Evolutionary conservation across 768 basidiomycete species (phyloP).

Genomic region (Lyophyllum atratum): DNA sequence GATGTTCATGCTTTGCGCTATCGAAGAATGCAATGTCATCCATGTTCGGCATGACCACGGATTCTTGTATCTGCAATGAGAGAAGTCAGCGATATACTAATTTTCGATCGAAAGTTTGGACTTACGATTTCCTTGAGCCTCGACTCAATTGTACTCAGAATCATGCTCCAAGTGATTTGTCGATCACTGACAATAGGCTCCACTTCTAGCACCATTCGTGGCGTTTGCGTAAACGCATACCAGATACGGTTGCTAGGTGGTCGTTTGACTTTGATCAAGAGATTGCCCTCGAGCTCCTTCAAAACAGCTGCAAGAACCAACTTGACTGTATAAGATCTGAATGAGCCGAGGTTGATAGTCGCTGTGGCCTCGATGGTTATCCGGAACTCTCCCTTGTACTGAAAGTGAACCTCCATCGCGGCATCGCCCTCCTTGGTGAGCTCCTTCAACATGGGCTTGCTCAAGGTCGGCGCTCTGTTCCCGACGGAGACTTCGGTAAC

Average conservation of each 20-base stretch:
- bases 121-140: constrained; percentile 85
- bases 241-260: constrained; percentile 95
- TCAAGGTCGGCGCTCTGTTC: constrained; percentile 78
- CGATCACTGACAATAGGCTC: constrained; percentile 94
- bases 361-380: constrained; percentile 91
- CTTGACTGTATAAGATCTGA: constrained; percentile 89
- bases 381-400: constrained; percentile 85
- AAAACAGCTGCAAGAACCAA: constrained; percentile 87
- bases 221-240: constrained; percentile 92
- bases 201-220: constrained; percentile 85
- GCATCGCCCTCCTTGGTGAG: constrained; percentile 94
- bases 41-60: constrained; percentile 96
- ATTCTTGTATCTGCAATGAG: constrained; percentile 77
- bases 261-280: constrained; percentile 88
- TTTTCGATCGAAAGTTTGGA: not conserved
- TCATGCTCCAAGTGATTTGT: constrained; percentile 94
- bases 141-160: constrained; percentile 86
- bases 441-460: constrained; percentile 98
- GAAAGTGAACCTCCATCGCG: constrained; percentile 81
- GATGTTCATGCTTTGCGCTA: constrained; percentile 57
- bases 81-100: constrained; percentile 5
- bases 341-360: constrained; percentile 78
- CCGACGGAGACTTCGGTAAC: constrained; percentile 92
- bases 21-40: constrained; percentile 98
- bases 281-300: constrained; percentile 88